Conservation (phyloP, 1,284 basidiomycete genomes). For the Pseudozyma sp. region DNA sequence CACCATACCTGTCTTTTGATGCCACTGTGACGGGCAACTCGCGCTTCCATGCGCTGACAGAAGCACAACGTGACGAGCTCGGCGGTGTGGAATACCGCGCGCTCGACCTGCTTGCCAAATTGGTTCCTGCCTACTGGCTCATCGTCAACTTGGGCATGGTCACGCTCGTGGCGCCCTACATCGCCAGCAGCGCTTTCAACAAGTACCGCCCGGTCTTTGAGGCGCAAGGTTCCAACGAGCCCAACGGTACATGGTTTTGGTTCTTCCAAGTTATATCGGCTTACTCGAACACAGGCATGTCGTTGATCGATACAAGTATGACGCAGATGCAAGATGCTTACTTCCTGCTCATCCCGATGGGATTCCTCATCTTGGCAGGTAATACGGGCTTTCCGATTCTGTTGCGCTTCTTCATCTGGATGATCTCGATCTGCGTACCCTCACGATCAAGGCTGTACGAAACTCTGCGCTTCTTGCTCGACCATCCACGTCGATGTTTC, state of each 20-base stretch:
- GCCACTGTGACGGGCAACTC: constrained; percentile 77
- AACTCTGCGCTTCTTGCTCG: constrained; percentile 89
- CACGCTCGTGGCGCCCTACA: constrained; percentile 63
- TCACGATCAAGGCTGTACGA: constrained; percentile 77
- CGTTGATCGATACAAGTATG: constrained; percentile 90
- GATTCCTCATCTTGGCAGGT: constrained; percentile 83
- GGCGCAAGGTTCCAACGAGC: constrained; percentile 57
- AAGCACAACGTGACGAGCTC: constrained; percentile 87
- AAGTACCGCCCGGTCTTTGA: constrained; percentile 56
- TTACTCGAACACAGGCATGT: constrained; percentile 89
- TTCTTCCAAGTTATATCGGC: constrained; percentile 87
- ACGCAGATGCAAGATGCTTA: constrained; percentile 87
- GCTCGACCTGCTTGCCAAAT: constrained; percentile 77
- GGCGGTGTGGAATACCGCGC: constrained; percentile 96
- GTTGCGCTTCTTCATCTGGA: constrained; percentile 74
- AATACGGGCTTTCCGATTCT: constrained; percentile 79
- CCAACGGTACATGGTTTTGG: constrained; percentile 77
- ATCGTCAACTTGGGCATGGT: constrained; percentile 41
- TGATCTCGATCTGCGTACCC: constrained; percentile 76
- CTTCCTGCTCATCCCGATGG: constrained; percentile 76
- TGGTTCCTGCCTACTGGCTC: constrained; percentile 60
- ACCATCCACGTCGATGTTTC: constrained; percentile 94
- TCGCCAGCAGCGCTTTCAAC: constrained; percentile 49
- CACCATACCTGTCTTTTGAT: constrained; percentile 87
- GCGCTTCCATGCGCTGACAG: constrained; percentile 81